Evolutionary conservation across 2,329 filamentous ascomycete genomes (phyloP).

Genomic region (Gnomoniopsis sp.): DNA sequence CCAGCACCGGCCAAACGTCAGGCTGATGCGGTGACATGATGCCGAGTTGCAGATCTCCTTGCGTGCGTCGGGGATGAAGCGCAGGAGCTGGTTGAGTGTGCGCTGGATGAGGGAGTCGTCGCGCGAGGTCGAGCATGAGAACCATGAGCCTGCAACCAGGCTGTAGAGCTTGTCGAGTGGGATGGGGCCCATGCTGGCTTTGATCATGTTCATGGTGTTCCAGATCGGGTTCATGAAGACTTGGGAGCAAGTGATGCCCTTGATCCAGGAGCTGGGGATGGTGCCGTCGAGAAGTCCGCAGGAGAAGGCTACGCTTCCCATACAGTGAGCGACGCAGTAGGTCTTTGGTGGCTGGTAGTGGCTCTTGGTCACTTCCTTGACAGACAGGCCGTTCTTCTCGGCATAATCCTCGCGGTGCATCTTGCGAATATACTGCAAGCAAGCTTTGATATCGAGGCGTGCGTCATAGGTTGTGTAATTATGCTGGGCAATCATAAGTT

Average conservation of each 20-base stretch:
- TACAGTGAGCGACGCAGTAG: constrained; percentile 61
- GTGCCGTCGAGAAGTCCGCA: constrained; percentile 60
- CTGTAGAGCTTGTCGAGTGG: constrained; percentile 48
- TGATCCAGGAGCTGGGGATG: constrained; percentile 54
- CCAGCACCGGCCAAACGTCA: constrained; percentile 64
- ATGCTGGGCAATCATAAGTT: constrained; percentile 45
- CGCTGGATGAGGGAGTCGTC: constrained; percentile 48
- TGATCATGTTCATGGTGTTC: constrained; percentile 53
- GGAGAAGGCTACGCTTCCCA: constrained; percentile 58
- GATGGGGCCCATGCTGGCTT: constrained; percentile 46
- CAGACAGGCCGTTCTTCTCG: not conserved
- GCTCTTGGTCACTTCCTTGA: not conserved
- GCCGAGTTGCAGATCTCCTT: constrained; percentile 60
- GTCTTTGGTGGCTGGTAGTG: constrained; percentile 31
- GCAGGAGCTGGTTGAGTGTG: constrained; percentile 51
- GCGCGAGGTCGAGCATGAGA: constrained; percentile 45
- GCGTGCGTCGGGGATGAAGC: constrained; percentile 52
- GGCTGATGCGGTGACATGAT: constrained; percentile 56
- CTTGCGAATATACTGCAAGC: constrained; percentile 48
- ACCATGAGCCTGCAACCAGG: constrained; percentile 49
- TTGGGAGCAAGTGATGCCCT: constrained; percentile 56
- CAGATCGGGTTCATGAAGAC: constrained; percentile 64
- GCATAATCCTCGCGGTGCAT: constrained; percentile 26
- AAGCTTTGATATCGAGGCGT: constrained; percentile 56
- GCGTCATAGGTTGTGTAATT: constrained; percentile 59